Evolutionary conservation across 202 grass and related monocot species (phyloP).

Genomic region (Musa balbisiana): DNA sequence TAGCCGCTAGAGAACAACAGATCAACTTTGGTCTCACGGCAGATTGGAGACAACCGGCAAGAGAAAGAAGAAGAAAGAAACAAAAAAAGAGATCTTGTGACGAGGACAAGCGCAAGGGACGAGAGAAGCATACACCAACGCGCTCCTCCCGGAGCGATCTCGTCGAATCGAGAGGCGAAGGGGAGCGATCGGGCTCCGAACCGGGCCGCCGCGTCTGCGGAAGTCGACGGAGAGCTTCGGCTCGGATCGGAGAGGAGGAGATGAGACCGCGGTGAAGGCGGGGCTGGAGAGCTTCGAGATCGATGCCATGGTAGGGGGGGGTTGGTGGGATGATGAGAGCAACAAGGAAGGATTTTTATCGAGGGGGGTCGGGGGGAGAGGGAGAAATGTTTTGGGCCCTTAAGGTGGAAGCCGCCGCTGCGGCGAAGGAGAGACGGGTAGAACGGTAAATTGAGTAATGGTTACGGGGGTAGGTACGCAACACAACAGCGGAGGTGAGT

Average conservation of each 20-base stretch:
- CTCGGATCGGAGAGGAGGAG: conserved; percentile 30
- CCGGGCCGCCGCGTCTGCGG: conserved; percentile 12
- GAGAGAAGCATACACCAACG: conserved; percentile 27
- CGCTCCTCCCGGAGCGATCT: conserved; percentile 8
- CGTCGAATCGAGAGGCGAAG: conserved; percentile 29
- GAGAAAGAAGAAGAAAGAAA: not conserved
- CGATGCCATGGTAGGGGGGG: conserved; percentile 36
- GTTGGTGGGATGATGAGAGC: conserved; percentile 13
- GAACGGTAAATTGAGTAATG: no score
- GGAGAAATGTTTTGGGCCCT: not conserved
- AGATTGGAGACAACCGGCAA: not conserved
- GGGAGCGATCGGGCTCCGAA: conserved; percentile 16
- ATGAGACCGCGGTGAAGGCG: conserved; percentile 22
- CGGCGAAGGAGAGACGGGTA: no score
- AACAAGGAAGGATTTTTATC: not conserved
- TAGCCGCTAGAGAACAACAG: not conserved
- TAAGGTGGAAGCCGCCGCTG: no score
- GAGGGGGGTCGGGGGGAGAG: no score
- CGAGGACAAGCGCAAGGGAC: not conserved
- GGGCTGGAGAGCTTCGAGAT: conserved; percentile 65
- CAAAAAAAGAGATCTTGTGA: not conserved
- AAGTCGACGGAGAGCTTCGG: conserved; percentile 20
- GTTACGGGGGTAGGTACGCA: no score
- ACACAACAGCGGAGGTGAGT: no score
- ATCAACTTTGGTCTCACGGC: not conserved